phyloP scores from a whole-genome alignment of 2,329 filamentous ascomycete species.

The Venturia asperata region DNA sequence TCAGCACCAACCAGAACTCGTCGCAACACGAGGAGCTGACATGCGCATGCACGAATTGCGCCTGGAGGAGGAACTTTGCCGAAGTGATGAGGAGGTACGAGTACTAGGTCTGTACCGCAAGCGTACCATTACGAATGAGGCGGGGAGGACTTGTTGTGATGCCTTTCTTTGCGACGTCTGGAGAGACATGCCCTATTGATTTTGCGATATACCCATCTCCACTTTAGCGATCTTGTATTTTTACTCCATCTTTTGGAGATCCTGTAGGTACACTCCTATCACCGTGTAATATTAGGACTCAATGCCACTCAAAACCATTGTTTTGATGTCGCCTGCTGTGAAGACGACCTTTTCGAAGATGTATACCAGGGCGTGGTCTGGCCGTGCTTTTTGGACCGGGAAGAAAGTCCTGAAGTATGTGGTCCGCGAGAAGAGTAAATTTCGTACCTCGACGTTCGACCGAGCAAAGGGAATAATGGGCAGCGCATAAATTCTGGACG shows the following conservation, averaged over 20 bases:
- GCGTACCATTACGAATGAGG: neutral
- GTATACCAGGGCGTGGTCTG: neutral
- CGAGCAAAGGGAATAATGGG: no score
- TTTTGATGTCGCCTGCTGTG: neutral
- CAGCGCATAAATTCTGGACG: no score
- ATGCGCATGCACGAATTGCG: constrained; percentile 6
- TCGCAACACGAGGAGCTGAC: neutral
- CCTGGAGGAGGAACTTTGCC: neutral
- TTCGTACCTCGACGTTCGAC: no score
- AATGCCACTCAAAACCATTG: neutral
- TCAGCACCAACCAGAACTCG: neutral
- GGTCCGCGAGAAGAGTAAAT: neutral
- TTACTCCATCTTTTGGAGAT: neutral
- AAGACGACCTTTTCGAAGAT: neutral
- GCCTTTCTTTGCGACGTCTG: neutral
- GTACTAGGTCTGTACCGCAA: neutral
- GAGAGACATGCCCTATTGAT: neutral
- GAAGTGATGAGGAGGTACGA: constrained; percentile 4
- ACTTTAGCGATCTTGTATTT: neutral
- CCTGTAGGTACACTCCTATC: neutral
- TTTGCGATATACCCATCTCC: constrained; percentile 8
- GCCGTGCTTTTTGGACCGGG: neutral
- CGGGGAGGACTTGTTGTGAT: neutral
- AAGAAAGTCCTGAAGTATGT: neutral
- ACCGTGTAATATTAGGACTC: neutral